Evolutionary conservation across 2,329 filamentous ascomycete genomes (phyloP).

Genomic region (Geosmithia putterillii): DNA sequence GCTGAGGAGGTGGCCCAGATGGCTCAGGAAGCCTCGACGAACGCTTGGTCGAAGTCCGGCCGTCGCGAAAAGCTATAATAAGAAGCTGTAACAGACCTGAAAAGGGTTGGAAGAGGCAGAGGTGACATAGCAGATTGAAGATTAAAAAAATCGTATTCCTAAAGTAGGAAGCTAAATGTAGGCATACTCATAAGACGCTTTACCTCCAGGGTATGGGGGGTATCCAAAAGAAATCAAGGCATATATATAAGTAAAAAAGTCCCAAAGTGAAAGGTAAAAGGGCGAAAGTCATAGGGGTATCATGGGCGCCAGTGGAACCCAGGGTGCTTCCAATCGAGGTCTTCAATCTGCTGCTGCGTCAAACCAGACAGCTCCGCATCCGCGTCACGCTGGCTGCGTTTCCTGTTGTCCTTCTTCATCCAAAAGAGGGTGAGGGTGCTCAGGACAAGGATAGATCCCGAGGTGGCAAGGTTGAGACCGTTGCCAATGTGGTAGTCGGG

Average conservation of each 20-base stretch:
- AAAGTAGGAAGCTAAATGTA: constrained; percentile 20
- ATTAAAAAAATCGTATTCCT: no score
- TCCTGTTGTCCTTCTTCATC: constrained; percentile 51
- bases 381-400: constrained; percentile 12
- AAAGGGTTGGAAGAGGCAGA: no score
- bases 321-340: constrained; percentile 56
- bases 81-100: no score
- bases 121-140: no score
- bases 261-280: neutral
- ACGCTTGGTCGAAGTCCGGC: no score
- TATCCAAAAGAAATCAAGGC: constrained; percentile 8
- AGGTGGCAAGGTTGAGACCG: constrained; percentile 53
- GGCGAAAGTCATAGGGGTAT: neutral
- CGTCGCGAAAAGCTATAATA: no score
- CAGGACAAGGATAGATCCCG: constrained; percentile 36
- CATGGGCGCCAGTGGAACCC: constrained; percentile 41
- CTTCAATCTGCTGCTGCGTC: constrained; percentile 37
- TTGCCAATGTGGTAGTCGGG: constrained; percentile 62
- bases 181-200: constrained; percentile 7
- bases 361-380: constrained; percentile 38
- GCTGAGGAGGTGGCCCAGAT: constrained; percentile 36
- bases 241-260: neutral
- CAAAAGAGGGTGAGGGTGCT: constrained; percentile 37
- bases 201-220: neutral
- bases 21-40: no score